Percentiles rank a stretch among this genome's conserved stretches.
phyloP scores from a whole-genome alignment of 495 filamentous ascomycete genomes.

The Pyrenula aspistea region DNA sequence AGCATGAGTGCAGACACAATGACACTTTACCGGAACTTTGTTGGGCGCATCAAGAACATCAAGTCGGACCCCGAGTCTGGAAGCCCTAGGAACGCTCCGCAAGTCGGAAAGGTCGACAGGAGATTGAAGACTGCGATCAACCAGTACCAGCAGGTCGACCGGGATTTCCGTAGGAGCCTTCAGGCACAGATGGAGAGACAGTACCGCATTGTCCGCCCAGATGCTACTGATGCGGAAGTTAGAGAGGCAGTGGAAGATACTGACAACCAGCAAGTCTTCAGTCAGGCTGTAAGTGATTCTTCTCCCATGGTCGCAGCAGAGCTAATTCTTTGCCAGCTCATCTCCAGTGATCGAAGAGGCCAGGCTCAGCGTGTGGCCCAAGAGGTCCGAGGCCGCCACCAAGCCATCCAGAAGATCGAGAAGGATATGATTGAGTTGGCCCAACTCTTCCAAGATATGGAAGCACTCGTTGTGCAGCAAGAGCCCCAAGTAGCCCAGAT shows the following conservation, averaged over 20 bases:
- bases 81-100: conserved; percentile 55
- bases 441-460: conserved; percentile 75
- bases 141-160: conserved; percentile 66
- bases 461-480: conserved; percentile 71
- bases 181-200: conserved; percentile 75
- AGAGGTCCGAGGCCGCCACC: conserved; percentile 72
- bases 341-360: conserved; percentile 58
- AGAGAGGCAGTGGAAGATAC: conserved; percentile 62
- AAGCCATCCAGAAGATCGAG: conserved; percentile 85
- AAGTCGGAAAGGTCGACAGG: conserved; percentile 69
- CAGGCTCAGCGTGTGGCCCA: conserved; percentile 66
- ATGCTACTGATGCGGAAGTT: conserved; percentile 72
- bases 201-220: conserved; percentile 77
- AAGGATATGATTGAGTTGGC: conserved; percentile 73
- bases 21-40: conserved; percentile 62
- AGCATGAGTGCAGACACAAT: conserved; percentile 71
- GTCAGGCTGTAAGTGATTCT: conserved; percentile 55
- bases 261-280: conserved; percentile 57
- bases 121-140: conserved; percentile 67
- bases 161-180: conserved; percentile 62
- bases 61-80: conserved; percentile 68
- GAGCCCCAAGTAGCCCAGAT: conserved; percentile 65
- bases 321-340: conserved; percentile 22
- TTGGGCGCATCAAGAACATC: conserved; percentile 59
- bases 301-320: conserved; percentile 1